phyloP scores from a whole-genome alignment of 2,329 filamentous ascomycete genomes.

The Zelopaecilomyces penicillatus region DNA sequence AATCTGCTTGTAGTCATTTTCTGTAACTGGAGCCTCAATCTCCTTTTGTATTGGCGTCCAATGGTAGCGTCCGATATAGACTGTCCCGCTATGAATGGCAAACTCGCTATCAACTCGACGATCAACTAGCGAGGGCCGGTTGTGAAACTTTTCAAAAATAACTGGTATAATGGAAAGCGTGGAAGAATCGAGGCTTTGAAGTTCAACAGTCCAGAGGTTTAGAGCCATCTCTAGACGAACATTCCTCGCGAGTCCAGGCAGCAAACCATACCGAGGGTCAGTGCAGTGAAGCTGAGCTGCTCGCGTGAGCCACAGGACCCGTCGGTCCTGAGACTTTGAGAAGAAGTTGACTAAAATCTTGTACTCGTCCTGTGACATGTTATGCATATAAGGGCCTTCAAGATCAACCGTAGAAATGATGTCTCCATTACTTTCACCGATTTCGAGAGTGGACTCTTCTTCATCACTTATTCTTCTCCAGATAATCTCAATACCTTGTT shows the following conservation, averaged over 20 bases:
- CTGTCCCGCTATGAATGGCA: background rate
- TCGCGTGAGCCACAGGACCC: constrained; percentile 7
- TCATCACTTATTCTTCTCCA: constrained; percentile 2
- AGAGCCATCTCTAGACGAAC: background rate
- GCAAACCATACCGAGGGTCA: constrained; percentile 5
- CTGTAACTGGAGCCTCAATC: constrained; percentile 1
- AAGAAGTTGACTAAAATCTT: constrained; percentile 4
- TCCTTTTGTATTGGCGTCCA: constrained; percentile 11
- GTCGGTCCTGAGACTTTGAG: constrained; percentile 7
- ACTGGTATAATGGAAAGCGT: background rate
- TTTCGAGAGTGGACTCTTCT: background rate
- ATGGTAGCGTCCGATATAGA: background rate
- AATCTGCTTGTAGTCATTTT: background rate
- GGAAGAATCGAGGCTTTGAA: background rate
- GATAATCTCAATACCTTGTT: background rate
- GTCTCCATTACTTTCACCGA: background rate
- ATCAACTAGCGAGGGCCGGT: background rate
- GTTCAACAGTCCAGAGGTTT: constrained; percentile 7
- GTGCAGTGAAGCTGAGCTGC: constrained; percentile 3
- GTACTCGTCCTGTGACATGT: constrained; percentile 4
- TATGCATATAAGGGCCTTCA: constrained; percentile 10
- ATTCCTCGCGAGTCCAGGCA: constrained; percentile 1
- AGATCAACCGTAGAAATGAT: constrained; percentile 12
- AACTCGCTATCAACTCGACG: background rate
- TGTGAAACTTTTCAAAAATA: background rate